These are phyloP conservation scores for Leishmania lainsoni DNA, from an alignment of 208 protist genomes.

Conservation along the genomic window DNA sequence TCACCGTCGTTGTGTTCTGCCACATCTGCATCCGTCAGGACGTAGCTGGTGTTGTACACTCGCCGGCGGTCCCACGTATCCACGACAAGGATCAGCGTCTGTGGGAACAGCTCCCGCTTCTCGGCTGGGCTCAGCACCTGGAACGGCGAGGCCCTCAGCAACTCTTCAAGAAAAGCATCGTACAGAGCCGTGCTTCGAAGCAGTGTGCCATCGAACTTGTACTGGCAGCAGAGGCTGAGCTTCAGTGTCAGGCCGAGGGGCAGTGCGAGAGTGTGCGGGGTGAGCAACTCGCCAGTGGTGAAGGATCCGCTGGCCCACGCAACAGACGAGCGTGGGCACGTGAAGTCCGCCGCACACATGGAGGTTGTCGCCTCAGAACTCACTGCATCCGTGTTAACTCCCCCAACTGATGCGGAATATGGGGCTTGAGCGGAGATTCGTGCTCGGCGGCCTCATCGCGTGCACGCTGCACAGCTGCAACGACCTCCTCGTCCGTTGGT, in stretches of 20 bases:
- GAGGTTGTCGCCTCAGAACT: slow-evolving; percentile 10
- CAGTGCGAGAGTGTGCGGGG: slow-evolving; percentile 58
- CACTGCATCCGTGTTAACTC: not conserved
- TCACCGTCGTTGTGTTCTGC: slow-evolving; percentile 61
- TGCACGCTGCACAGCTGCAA: slow-evolving; percentile 6
- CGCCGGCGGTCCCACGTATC: slow-evolving; percentile 35
- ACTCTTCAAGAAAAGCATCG: slow-evolving; percentile 61
- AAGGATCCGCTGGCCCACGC: slow-evolving; percentile 86
- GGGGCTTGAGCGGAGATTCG: not conserved
- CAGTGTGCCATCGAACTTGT: slow-evolving; percentile 67
- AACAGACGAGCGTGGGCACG: slow-evolving; percentile 80
- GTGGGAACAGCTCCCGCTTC: slow-evolving; percentile 74
- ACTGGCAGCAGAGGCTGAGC: slow-evolving; percentile 84
- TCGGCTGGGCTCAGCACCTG: slow-evolving; percentile 58
- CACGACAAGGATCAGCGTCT: slow-evolving; percentile 38
- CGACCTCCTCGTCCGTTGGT: slow-evolving; percentile 9
- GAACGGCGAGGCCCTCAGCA: slow-evolving; percentile 85
- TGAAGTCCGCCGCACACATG: slow-evolving; percentile 43
- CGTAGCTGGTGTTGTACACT: slow-evolving; percentile 45
- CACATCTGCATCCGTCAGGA: slow-evolving; percentile 42
- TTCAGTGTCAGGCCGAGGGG: slow-evolving; percentile 60
- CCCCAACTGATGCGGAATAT: not conserved
- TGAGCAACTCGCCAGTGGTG: slow-evolving; percentile 56
- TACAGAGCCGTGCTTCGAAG: slow-evolving; percentile 67
- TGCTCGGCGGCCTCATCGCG: slow-evolving; percentile 3